These are phyloP conservation scores for Typha latifolia DNA, from an alignment of 176 grass and related monocot species.

Conservation along the genomic window DNA sequence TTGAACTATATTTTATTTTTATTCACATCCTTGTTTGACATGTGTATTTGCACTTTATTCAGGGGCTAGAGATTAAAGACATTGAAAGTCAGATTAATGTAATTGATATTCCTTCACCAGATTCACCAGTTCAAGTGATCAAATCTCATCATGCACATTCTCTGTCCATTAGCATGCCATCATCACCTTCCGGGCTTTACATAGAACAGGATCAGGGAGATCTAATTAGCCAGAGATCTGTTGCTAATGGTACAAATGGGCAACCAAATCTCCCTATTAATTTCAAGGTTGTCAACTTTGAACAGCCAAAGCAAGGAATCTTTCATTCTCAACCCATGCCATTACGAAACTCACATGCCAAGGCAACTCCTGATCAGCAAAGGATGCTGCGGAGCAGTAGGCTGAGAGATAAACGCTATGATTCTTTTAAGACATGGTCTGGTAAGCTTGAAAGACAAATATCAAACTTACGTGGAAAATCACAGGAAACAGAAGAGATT, in stretches of 20 bases:
- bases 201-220: constrained; percentile 8
- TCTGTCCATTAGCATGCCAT: constrained; percentile 68
- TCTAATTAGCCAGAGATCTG: constrained; percentile 3
- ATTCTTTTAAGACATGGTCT: constrained; percentile 85
- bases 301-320: constrained; percentile 24
- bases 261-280: constrained; percentile 1
- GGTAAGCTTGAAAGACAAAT: constrained; percentile 73
- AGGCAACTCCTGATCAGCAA: constrained; percentile 5
- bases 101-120: background rate
- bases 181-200: constrained; percentile 38
- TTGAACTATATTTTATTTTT: no score
- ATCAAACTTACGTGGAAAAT: constrained; percentile 40
- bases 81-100: background rate
- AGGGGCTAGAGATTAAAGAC: constrained; percentile 14
- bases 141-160: constrained; percentile 18
- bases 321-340: constrained; percentile 71
- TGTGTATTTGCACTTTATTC: background rate
- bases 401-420: constrained; percentile 50
- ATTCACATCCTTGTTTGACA: no score
- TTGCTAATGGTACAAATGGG: background rate
- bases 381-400: constrained; percentile 10
- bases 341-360: background rate
- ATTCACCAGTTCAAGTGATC: background rate
- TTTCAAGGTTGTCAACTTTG: background rate
- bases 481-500: constrained; percentile 20